Evolutionary conservation across 225 moss, liverwort and hornwort species (phyloP).

Genomic region (Polytrichum commune): DNA sequence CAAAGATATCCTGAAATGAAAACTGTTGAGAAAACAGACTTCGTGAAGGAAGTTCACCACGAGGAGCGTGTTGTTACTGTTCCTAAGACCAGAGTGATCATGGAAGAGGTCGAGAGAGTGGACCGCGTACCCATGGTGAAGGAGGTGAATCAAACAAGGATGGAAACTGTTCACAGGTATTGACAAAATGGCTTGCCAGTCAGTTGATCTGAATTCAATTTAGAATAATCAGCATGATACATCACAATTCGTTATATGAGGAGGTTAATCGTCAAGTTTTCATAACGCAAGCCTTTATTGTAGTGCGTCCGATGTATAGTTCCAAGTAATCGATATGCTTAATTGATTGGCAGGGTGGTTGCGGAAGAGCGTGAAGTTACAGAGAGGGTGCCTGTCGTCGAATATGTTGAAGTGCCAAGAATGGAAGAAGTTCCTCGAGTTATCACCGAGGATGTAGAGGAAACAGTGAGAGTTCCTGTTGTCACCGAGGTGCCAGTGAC

Average conservation of each 20-base stretch:
- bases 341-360: constrained; percentile 30
- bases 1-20: constrained; percentile 73
- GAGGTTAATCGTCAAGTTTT: not conserved
- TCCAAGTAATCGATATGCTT: not conserved
- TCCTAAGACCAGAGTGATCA: constrained; percentile 40
- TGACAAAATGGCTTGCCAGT: too few species aligned
- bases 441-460: constrained; percentile 61
- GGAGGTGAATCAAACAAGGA: constrained; percentile 43
- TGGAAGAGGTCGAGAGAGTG: constrained; percentile 47
- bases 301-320: not conserved
- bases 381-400: constrained; percentile 47
- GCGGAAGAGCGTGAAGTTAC: constrained; percentile 44
- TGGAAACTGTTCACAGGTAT: constrained; percentile 33
- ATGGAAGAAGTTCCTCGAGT: constrained; percentile 49
- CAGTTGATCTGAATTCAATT: too few species aligned
- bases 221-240: too few species aligned
- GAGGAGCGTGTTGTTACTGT: constrained; percentile 45
- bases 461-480: constrained; percentile 42
- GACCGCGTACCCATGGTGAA: constrained; percentile 52
- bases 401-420: constrained; percentile 45
- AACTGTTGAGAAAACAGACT: constrained; percentile 61
- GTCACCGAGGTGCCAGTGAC: constrained; percentile 50
- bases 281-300: not conserved
- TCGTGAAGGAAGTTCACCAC: constrained; percentile 54
- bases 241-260: too few species aligned